These are phyloP conservation scores for Aspergillus sp. DNA, from an alignment of 2,329 filamentous ascomycete genomes.

Conservation along the genomic window DNA sequence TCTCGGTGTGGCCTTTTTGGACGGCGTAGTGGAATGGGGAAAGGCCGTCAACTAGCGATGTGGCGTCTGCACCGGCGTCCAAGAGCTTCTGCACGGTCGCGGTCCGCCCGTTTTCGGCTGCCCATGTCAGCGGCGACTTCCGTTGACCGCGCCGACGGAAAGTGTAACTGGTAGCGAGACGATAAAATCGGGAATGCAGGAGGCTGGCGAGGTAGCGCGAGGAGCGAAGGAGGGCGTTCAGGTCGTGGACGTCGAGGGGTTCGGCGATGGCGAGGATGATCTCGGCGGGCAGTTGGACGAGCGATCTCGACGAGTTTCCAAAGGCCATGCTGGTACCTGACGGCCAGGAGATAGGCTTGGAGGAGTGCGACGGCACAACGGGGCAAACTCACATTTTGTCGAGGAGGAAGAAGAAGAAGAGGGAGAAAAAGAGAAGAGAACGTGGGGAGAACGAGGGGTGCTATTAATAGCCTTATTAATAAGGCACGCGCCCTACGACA, in stretches of 20 bases:
- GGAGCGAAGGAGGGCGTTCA: not conserved
- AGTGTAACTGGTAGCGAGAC: not conserved
- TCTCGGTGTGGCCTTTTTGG: not conserved
- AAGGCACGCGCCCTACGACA: too few species aligned
- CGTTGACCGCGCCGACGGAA: not conserved
- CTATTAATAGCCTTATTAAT: too few species aligned
- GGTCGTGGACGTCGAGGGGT: not conserved
- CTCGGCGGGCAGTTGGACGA: not conserved
- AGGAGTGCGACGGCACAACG: not conserved
- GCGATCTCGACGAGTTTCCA: not conserved
- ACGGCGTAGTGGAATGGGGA: not conserved
- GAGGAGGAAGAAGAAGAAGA: too few species aligned
- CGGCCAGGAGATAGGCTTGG: not conserved
- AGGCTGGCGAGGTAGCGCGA: not conserved
- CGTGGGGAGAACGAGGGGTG: too few species aligned
- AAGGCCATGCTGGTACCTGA: not conserved
- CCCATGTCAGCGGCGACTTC: not conserved
- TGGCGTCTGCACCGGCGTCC: not conserved
- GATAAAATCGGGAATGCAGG: not conserved
- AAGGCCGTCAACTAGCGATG: not conserved
- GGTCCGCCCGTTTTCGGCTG: not conserved
- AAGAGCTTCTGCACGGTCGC: not conserved
- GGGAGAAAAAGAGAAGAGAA: too few species aligned
- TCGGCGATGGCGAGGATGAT: constrained; percentile 1
- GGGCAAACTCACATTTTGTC: not conserved